Percentiles rank a stretch among this genome's conserved stretches.
These are phyloP conservation scores for Geotrichum restrictum DNA, from an alignment of 1,139 yeast species.

Conservation along the genomic window DNA sequence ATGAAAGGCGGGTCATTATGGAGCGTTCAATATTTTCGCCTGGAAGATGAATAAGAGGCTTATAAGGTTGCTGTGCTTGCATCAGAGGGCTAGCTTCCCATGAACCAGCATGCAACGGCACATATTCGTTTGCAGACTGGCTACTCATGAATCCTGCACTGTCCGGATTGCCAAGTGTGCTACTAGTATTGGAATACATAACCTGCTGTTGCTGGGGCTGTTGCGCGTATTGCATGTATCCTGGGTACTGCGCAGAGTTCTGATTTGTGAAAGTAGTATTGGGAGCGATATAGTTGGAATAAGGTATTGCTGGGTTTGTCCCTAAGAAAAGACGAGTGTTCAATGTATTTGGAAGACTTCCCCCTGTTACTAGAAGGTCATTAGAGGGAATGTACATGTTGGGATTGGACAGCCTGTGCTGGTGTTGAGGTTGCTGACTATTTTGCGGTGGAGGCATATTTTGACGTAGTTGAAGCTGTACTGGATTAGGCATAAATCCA, in stretches of 20 bases:
- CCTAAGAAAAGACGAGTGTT: not conserved
- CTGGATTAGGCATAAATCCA: not conserved
- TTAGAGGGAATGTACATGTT: not conserved
- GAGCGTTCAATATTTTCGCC: slow-evolving; percentile 10
- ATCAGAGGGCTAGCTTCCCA: slow-evolving; percentile 8
- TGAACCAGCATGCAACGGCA: slow-evolving; percentile 15
- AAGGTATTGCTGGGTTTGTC: not conserved
- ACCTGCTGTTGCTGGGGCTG: not conserved
- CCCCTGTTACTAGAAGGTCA: not conserved
- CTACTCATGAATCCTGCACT: not conserved
- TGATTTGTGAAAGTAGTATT: not conserved
- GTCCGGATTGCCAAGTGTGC: not conserved
- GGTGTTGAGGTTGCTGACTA: not conserved
- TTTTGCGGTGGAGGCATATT: slow-evolving; percentile 7
- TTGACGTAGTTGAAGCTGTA: not conserved
- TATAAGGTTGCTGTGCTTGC: slow-evolving; percentile 13
- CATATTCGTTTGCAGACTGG: slow-evolving; percentile 4
- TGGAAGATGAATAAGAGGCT: slow-evolving; percentile 8
- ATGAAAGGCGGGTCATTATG: slow-evolving; percentile 5
- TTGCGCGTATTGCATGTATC: not conserved
- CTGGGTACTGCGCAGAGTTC: not conserved
- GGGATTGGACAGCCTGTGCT: not conserved
- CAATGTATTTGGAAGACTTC: not conserved
- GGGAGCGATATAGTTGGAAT: not conserved
- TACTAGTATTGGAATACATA: not conserved